Percentiles rank a stretch among this genome's conserved stretches.
Conservation (phyloP, 2,329 filamentous ascomycete species). For the Exophiala aquamarina region DNA sequence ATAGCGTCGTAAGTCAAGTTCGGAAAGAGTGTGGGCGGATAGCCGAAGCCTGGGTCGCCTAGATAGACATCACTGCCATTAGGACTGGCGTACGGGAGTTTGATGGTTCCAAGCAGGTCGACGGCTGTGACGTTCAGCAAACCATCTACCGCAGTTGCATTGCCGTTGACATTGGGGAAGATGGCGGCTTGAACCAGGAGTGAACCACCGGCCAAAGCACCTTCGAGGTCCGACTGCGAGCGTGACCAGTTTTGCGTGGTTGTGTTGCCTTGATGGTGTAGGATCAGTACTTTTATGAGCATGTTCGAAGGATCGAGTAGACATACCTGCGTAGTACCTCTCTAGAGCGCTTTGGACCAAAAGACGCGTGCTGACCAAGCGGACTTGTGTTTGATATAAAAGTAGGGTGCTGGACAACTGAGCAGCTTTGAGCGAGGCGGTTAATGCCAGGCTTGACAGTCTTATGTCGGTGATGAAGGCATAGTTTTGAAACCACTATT, state of each 20-base stretch:
- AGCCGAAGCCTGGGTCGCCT: slow-evolving; percentile 64
- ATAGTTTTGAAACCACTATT: slow-evolving; percentile 57
- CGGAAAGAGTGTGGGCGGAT: slow-evolving; percentile 71
- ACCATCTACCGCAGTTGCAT: slow-evolving; percentile 40
- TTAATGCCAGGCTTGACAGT: slow-evolving; percentile 67
- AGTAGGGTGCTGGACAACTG: slow-evolving; percentile 77
- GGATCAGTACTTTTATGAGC: no score
- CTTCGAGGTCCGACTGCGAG: slow-evolving; percentile 65
- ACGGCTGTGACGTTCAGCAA: slow-evolving; percentile 66
- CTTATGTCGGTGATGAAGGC: slow-evolving; percentile 59
- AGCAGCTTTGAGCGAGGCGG: slow-evolving; percentile 82
- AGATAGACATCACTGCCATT: slow-evolving; percentile 62
- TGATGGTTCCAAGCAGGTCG: slow-evolving; percentile 46
- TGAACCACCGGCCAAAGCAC: slow-evolving; percentile 63
- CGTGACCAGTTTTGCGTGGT: slow-evolving; percentile 60
- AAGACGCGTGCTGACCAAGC: slow-evolving; percentile 66
- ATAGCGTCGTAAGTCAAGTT: slow-evolving; percentile 65
- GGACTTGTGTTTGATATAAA: slow-evolving; percentile 73
- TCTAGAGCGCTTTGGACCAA: slow-evolving; percentile 53
- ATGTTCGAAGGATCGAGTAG: no score
- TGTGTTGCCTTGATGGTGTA: slow-evolving; percentile 48
- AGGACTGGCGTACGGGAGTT: slow-evolving; percentile 60
- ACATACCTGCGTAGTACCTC: slow-evolving; percentile 45
- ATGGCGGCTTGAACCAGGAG: slow-evolving; percentile 70
- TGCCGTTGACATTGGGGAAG: slow-evolving; percentile 66